Base-by-base conservation (phyloP, 768 basidiomycete genomes). In the Psilocybe azurescens region DNA sequence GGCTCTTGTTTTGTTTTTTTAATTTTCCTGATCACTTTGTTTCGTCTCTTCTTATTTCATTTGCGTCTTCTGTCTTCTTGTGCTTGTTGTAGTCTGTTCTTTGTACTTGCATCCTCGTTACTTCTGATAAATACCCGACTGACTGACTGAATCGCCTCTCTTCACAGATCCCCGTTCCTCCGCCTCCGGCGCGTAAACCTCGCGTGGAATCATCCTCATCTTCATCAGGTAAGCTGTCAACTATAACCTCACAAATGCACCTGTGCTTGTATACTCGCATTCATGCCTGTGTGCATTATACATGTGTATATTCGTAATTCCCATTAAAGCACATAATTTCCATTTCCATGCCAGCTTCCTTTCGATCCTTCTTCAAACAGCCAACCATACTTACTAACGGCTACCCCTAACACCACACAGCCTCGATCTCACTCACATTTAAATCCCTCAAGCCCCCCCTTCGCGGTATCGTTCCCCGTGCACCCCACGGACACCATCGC, bases 361-460 rank as follows among this genome's bases (percentile, higher is more conserved):
- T 53, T 28, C 24, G 11, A 28, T n/a, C 14, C 48, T 8, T 53
- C 49, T 38, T 16, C 41, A 41, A 56, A 51, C 24, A n/a, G 14
- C 29, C 44, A 16, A 16, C 24, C 13, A 47, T 28, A 13, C n/a
- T n/a, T 13, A 53, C 53, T 59, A 36, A 54, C 16, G 11, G 41
- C 36, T 24, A 38, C 14, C 44, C 56, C 8, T 28, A 36, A 3
- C 20, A 30, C 47, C 33, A 51, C 58, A 68, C 72, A 79, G 80
- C 82, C 54, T 75, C 85, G 32, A 76, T 98, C 67, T 80, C 79
- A 20, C 76, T 99, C 67, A 90, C 87, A 55, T 87, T 99, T 83
- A 98, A 97, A 77, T 97, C 94, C 52, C 80, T 88, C 70, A 99
- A 99, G 72, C 97, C 97, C 0, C 0, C 79, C 93, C 24, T 83